phyloP scores from a whole-genome alignment of 495 filamentous ascomycete genomes.

The Daldinia decipiens region DNA sequence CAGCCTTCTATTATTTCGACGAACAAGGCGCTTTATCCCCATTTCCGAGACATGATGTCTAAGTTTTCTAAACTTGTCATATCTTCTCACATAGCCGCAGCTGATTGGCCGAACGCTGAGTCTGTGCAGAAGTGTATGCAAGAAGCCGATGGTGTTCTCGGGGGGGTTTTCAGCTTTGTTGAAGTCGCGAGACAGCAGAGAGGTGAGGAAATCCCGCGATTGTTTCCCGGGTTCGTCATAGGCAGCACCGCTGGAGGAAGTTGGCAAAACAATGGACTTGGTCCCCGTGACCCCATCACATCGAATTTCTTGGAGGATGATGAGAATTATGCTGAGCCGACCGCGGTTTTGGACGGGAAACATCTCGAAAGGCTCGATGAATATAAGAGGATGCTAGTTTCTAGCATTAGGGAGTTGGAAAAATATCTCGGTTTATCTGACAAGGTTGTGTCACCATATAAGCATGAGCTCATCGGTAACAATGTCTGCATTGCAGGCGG shows the following conservation, averaged over 20 bases:
- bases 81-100: conserved; percentile 96
- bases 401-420: conserved; percentile 84
- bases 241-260: conserved; percentile 83
- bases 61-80: conserved; percentile 98
- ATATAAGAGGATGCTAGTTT: conserved; percentile 78
- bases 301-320: conserved; percentile 88
- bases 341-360: conserved; percentile 73
- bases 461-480: conserved; percentile 78
- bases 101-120: conserved; percentile 88
- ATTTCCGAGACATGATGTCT: conserved; percentile 99
- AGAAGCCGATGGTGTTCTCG: conserved; percentile 93
- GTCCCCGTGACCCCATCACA: conserved; percentile 70
- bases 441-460: conserved; percentile 76
- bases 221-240: conserved; percentile 90
- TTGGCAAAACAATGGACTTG: conserved; percentile 92
- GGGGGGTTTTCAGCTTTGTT: conserved; percentile 93
- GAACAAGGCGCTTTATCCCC: conserved; percentile 94
- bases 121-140: conserved; percentile 92
- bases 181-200: conserved; percentile 93
- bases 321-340: conserved; percentile 78
- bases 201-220: conserved; percentile 86
- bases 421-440: conserved; percentile 79
- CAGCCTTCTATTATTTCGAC: conserved; percentile 99
- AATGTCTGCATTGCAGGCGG: conserved; percentile 76
- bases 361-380: conserved; percentile 87